Percentiles rank a stretch among this genome's conserved stretches.
phyloP scores from a whole-genome alignment of 192 early-diverging fungal genomes.

The Diversispora eburnea region DNA sequence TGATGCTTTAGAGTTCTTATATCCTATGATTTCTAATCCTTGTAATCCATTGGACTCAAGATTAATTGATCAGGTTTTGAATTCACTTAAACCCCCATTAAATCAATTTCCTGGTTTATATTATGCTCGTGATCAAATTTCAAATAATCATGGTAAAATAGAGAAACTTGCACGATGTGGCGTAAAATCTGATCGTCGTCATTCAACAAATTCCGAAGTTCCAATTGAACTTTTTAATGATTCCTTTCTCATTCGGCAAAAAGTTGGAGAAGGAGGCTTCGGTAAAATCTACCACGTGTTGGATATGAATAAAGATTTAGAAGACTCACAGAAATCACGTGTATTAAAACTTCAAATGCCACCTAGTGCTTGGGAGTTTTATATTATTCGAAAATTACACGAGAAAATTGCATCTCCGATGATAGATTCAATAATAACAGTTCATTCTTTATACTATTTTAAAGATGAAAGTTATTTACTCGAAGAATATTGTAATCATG shows the following conservation, averaged over 20 bases:
- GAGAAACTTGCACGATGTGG: neutral
- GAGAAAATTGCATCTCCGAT: neutral
- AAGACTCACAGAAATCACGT: neutral
- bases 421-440: neutral
- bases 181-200: neutral
- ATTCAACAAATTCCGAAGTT: neutral
- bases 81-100: neutral
- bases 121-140: neutral
- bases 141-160: neutral
- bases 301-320: neutral
- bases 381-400: conserved; percentile 30
- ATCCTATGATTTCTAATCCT: neutral
- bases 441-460: conserved; percentile 22
- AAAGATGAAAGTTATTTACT: conserved; percentile 30
- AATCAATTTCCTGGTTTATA: conserved; percentile 17
- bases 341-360: conserved; percentile 33
- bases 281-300: conserved; percentile 14
- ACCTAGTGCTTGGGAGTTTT: conserved; percentile 33
- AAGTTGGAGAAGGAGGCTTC: conserved; percentile 21
- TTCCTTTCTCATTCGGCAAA: conserved; percentile 1
- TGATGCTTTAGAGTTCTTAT: neutral
- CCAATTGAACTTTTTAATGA: conserved; percentile 12
- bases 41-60: conserved; percentile 14
- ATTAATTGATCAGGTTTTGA: conserved; percentile 5
- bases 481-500: conserved; percentile 21